Conservation (phyloP, 768 basidiomycete genomes). For the Arthromyces matolae region DNA sequence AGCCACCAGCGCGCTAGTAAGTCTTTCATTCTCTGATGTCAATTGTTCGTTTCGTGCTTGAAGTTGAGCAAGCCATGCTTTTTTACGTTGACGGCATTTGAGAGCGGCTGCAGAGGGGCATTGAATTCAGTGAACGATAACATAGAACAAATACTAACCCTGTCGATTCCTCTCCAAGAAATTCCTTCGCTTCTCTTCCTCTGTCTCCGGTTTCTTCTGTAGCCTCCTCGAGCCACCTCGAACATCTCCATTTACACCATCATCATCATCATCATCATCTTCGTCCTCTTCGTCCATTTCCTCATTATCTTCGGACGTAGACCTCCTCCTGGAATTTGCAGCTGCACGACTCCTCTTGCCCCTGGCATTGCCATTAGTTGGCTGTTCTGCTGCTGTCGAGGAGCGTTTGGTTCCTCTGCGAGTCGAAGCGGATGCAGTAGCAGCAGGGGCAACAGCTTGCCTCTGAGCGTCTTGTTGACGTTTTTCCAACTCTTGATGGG, state of each 20-base stretch:
- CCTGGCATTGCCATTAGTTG: constrained; percentile 33
- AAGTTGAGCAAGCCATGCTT: constrained; percentile 91
- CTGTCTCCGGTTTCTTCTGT: constrained; percentile 81
- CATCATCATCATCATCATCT: constrained; percentile 11
- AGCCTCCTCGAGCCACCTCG: constrained; percentile 15
- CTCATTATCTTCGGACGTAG: constrained; percentile 37
- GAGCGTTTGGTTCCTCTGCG: constrained; percentile 27
- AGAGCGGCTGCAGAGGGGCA: constrained; percentile 67
- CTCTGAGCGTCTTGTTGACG: constrained; percentile 88
- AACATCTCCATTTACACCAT: neutral
- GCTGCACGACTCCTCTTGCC: too few species aligned
- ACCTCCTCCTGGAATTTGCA: constrained; percentile 35
- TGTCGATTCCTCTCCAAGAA: constrained; percentile 97
- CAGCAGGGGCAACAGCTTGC: constrained; percentile 31
- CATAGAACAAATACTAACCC: constrained; percentile 48
- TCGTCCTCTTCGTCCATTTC: constrained; percentile 38
- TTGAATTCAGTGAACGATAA: constrained; percentile 5
- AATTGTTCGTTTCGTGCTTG: constrained; percentile 98
- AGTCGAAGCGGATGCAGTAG: constrained; percentile 43
- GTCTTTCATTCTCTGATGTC: too few species aligned
- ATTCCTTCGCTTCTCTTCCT: constrained; percentile 96
- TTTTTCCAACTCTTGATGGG: constrained; percentile 94
- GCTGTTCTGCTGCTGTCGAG: constrained; percentile 31
- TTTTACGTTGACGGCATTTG: constrained; percentile 98
- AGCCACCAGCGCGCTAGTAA: constrained; percentile 79